These are phyloP conservation scores for Salix exigua DNA, from an alignment of 345 rosid species.

Conservation along the genomic window DNA sequence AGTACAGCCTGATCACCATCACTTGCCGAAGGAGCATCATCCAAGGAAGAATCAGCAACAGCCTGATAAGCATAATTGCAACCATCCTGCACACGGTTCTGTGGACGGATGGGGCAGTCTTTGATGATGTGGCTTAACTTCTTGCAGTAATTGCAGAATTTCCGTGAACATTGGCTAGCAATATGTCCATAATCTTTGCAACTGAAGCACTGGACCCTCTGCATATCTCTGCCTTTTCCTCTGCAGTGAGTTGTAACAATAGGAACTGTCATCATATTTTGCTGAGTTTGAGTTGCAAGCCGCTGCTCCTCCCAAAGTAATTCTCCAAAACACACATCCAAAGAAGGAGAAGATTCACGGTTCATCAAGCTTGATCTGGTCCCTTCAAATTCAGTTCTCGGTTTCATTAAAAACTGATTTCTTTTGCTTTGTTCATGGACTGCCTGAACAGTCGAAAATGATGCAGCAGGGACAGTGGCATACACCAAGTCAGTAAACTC, in stretches of 20 bases:
- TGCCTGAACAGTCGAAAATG: neutral
- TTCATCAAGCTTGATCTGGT: neutral
- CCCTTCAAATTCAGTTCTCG: neutral
- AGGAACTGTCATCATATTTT: neutral
- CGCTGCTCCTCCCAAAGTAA: neutral
- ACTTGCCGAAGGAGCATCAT: neutral
- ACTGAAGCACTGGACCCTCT: neutral
- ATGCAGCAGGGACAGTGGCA: neutral
- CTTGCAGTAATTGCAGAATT: constrained; percentile 10
- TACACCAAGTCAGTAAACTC: neutral
- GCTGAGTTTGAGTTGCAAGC: neutral
- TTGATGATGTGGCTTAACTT: neutral
- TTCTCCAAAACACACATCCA: neutral
- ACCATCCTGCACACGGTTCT: neutral
- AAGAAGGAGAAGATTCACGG: neutral
- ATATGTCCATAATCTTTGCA: constrained; percentile 2
- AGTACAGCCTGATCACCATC: neutral
- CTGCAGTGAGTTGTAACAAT: no score
- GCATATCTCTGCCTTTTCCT: neutral
- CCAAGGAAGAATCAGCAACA: neutral
- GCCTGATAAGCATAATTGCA: neutral
- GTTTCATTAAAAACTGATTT: constrained; percentile 21
- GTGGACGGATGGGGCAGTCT: neutral
- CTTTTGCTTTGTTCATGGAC: constrained; percentile 13
- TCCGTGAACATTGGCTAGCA: neutral